These are phyloP conservation scores for Hemerocallis citrina DNA, from an alignment of 106 monocot genomes.

Conservation along the genomic window DNA sequence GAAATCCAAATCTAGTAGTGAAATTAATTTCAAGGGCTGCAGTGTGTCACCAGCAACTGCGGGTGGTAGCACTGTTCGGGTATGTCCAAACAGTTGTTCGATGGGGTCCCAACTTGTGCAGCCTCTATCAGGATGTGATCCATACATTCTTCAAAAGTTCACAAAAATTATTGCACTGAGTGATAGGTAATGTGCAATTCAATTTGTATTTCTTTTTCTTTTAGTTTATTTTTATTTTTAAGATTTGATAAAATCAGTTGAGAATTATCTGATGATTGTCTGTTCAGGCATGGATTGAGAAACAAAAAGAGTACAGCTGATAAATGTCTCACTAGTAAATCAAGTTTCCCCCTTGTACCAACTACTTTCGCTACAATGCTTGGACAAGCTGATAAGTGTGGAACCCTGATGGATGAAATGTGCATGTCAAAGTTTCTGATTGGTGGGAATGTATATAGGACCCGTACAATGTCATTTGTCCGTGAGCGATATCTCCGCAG, in stretches of 20 bases:
- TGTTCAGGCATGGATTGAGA: constrained; percentile 13
- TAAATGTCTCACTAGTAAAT: not conserved
- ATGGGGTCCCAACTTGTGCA: not conserved
- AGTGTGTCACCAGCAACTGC: constrained; percentile 3
- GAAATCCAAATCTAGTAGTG: not conserved
- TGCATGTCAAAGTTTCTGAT: too few relatives aligned
- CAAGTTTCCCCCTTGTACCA: not conserved
- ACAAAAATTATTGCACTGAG: too few relatives aligned
- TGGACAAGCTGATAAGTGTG: too few relatives aligned
- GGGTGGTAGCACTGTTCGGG: too few relatives aligned
- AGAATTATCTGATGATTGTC: too few relatives aligned
- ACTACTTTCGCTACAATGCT: too few relatives aligned
- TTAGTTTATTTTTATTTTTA: too few relatives aligned
- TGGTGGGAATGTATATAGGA: constrained; percentile 11
- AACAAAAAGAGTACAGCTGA: constrained; percentile 10
- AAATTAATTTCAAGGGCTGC: not conserved
- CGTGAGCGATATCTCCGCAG: constrained; percentile 6
- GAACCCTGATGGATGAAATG: too few relatives aligned
- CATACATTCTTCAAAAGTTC: constrained; percentile 1
- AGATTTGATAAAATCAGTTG: too few relatives aligned
- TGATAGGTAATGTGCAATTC: too few relatives aligned
- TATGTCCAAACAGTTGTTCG: too few relatives aligned
- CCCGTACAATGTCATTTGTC: constrained; percentile 11
- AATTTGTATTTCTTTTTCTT: too few relatives aligned
- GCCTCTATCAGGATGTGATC: not conserved